Percentiles rank a stretch among this genome's conserved stretches.
Conservation (phyloP, 2,329 filamentous ascomycete genomes). For the Botrytis hyacinthi region DNA sequence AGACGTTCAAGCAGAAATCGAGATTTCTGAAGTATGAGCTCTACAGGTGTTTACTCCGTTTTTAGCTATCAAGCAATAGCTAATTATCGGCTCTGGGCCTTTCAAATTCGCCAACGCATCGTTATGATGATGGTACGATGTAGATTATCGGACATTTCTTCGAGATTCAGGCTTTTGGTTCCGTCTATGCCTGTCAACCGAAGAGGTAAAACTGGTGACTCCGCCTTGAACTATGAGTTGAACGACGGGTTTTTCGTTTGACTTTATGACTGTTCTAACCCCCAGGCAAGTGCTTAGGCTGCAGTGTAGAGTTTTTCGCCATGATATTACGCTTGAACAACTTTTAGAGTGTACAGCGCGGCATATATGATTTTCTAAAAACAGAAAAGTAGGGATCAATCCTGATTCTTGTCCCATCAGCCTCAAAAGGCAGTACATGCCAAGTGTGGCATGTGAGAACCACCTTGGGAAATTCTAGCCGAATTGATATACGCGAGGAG, state of each 20-base stretch:
- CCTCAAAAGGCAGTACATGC: conserved; percentile 63
- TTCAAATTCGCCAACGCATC: conserved; percentile 53
- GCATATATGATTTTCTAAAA: conserved; percentile 30
- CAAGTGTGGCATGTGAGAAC: conserved; percentile 40
- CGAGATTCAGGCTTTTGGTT: conserved; percentile 18
- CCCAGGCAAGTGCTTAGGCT: conserved; percentile 9
- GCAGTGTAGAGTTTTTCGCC: conserved; percentile 39
- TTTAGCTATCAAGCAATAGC: conserved; percentile 43
- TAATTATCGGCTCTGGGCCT: conserved; percentile 17
- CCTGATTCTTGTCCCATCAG: conserved; percentile 53
- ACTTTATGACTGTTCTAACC: not conserved
- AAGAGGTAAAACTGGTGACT: conserved; percentile 46
- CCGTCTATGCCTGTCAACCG: conserved; percentile 38
- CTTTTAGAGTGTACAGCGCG: not conserved
- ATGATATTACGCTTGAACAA: conserved; percentile 37
- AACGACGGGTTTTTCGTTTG: not conserved
- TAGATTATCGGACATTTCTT: conserved; percentile 29
- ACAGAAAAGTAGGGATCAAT: conserved; percentile 40
- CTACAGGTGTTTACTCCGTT: conserved; percentile 24
- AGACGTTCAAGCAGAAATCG: conserved; percentile 52
- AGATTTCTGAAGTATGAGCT: conserved; percentile 57
- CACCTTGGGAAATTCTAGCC: conserved; percentile 62
- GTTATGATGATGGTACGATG: conserved; percentile 50
- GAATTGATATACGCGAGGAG: conserved; percentile 31
- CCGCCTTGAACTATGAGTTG: conserved; percentile 43